Percentiles rank a stretch among this genome's conserved stretches.
Conservation (phyloP, 257 asterid species). For the Ilex asprella region DNA sequence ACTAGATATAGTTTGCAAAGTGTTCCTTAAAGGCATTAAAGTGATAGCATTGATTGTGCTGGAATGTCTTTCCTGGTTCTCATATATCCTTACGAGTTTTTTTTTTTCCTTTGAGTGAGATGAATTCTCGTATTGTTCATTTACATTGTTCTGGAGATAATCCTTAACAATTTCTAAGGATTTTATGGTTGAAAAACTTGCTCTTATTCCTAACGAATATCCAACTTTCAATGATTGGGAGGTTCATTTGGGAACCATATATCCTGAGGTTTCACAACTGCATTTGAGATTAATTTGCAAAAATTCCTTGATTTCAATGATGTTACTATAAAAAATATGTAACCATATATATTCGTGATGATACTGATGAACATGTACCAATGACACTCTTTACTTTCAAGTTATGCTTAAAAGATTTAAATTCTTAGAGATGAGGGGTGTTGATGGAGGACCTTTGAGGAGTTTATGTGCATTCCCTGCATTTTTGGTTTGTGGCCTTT, state of each 20-base stretch:
- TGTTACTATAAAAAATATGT: neutral
- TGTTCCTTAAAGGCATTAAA: no score
- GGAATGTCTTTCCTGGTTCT: slow-evolving; percentile 61
- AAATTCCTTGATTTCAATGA: neutral
- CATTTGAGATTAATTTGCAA: slow-evolving; percentile 16
- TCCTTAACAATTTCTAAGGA: slow-evolving; percentile 35
- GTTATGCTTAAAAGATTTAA: slow-evolving; percentile 73
- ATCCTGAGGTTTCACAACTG: slow-evolving; percentile 66
- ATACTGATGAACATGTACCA: no score
- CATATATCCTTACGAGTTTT: slow-evolving; percentile 31
- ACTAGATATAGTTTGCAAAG: no score
- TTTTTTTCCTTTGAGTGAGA: slow-evolving; percentile 4
- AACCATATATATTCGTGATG: no score
- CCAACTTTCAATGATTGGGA: slow-evolving; percentile 96
- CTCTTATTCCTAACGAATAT: slow-evolving; percentile 79
- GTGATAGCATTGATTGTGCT: slow-evolving; percentile 43
- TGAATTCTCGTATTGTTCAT: slow-evolving; percentile 7
- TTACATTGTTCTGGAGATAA: slow-evolving; percentile 11
- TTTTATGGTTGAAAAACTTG: slow-evolving; percentile 90
- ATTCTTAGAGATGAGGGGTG: slow-evolving; percentile 98
- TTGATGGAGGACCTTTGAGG: slow-evolving; percentile 99
- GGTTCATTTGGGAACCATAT: slow-evolving; percentile 93
- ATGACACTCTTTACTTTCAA: slow-evolving; percentile 27
- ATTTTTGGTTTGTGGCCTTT: slow-evolving; percentile 58
- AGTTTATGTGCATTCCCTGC: slow-evolving; percentile 96